Base-by-base conservation (phyloP, 805 yeast genomes). In the Metschnikowia santaceciliae region DNA sequence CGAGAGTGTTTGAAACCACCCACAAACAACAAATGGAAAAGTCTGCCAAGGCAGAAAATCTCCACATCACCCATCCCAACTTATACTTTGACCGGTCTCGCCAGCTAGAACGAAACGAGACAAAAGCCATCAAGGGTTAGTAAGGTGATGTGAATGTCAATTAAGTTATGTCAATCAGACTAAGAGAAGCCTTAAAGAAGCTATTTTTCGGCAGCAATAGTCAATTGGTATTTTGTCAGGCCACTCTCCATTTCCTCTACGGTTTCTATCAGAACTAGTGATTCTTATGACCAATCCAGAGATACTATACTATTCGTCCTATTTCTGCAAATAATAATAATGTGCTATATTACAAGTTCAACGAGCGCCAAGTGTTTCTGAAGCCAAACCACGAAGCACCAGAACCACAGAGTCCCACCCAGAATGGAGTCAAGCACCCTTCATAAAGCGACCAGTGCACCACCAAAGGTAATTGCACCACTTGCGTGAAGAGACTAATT, bases 21-120 rank as follows among this genome's bases (percentile, higher is more conserved):
- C 86, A 83, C 59, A 74, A 74, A 49, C 75, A 62, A 43, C 68
- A 76, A 53, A 67, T 76, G 47, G 70, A 53, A 56, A 61, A 41
- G 82, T 78, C 52, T 59, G 61, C 61, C 41, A 61, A 62, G 32
- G 64, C 61, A 44, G 86, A 82, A 51, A 83, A 80, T 53, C 75
- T 81, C 43, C 81, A 81, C 56, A 86, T 92, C 50, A 80, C 80
- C 15, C 96, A 90, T 70, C 98, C 99, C 4, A 90, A 91, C 63
- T 77, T 86, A 54, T 94, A 90, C 69, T 92, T 86, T 64, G 92
- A 87, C 56, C 77, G 95, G 59, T 82, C 88, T 26, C 72, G 85
- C 55, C 82, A 82, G 55, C 68, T 82, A 52, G 84, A 79, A 48
- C 62, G 63, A 47, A 53, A 53, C 45, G 64, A 60, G 40, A 23